Base-by-base conservation (phyloP, 768 basidiomycete species). In the Tubosaeta brunneosetosa region DNA sequence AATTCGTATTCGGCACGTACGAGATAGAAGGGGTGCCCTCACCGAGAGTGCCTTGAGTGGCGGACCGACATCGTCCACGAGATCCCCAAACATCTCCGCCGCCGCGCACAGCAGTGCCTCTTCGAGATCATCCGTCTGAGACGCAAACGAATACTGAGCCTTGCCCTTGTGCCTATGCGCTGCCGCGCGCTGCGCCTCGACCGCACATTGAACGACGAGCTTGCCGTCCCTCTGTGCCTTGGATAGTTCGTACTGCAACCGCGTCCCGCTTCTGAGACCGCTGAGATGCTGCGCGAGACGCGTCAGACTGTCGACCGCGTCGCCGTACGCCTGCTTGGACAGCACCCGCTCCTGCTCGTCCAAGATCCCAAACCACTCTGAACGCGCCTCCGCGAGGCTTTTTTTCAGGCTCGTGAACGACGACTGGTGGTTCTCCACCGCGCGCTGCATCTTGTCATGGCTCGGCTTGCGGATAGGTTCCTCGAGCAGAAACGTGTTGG, bases 201-300 rank as follows among this genome's bases (percentile, higher is more conserved):
- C 8, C 22, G 17, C 38, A 40, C 19, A 65, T 49, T 58, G 62
- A 27, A 78, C 50, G 12, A 70, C 58, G n/a, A 78, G 45, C 50
- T 71, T 79, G n/a, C 74, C 77, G 3, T 76, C 73, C 6, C 71
- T 56, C 41, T 75, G 69, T 2, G 88, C 87, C 58, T 79, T 80
- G 13, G 87, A 81, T 27, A 97, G 68, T 45, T 94, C 90, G 55
- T 86, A 84, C 64, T 97, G 94, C 33, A 98, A 68, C 32, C 81
- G 78, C 7, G 87, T 91, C 1, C 93, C 89, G 52, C 88, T 85
- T 44, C 95, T 73, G 53, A 98, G 73, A 25, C 95, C 94, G 51
- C 87, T 94, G 36, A 99, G 71, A 72, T 98, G 94, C 64, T 99
- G 95, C 1, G 91, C 97, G 5, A 99, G 80, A 16, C 93, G 76